Evolutionary conservation across 1,284 basidiomycete species (phyloP).

Genomic region (Flammula alnicola): DNA sequence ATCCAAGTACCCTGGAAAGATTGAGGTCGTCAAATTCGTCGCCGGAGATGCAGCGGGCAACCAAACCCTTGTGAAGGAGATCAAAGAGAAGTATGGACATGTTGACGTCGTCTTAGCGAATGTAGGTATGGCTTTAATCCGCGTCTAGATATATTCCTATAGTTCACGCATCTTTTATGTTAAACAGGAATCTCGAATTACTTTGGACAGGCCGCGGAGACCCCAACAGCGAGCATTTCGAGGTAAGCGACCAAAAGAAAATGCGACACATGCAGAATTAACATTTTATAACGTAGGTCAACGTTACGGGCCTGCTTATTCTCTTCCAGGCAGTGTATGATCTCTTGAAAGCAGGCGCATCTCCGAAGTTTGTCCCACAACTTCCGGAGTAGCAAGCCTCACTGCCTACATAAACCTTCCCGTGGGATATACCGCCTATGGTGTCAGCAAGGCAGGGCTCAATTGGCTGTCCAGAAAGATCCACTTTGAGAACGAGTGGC

Average conservation of each 20-base stretch:
- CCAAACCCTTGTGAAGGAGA: constrained; percentile 10
- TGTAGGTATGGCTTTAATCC: constrained; percentile 10
- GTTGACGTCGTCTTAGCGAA: constrained; percentile 15
- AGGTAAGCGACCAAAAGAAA: background rate
- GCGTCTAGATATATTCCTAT: background rate
- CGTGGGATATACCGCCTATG: constrained; percentile 11
- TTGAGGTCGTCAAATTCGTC: constrained; percentile 7
- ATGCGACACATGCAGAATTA: background rate
- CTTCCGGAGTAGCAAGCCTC: constrained; percentile 7
- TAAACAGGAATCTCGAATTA: background rate
- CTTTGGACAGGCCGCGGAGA: background rate
- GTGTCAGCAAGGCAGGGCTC: constrained; percentile 15
- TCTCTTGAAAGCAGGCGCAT: constrained; percentile 2
- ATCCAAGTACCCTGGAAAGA: background rate
- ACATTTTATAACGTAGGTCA: background rate
- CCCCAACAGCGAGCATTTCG: constrained; percentile 5
- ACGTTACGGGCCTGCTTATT: constrained; percentile 6
- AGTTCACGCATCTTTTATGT: background rate
- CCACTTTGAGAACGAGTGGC: constrained; percentile 23
- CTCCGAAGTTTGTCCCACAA: constrained; percentile 8
- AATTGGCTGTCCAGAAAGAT: constrained; percentile 23
- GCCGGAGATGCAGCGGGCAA: constrained; percentile 13
- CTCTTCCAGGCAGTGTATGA: constrained; percentile 5
- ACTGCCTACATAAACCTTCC: constrained; percentile 6
- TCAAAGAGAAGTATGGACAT: constrained; percentile 11